Base-by-base conservation (phyloP, 208 protist species). In the Leptomonas pyrrhocoris region DNA sequence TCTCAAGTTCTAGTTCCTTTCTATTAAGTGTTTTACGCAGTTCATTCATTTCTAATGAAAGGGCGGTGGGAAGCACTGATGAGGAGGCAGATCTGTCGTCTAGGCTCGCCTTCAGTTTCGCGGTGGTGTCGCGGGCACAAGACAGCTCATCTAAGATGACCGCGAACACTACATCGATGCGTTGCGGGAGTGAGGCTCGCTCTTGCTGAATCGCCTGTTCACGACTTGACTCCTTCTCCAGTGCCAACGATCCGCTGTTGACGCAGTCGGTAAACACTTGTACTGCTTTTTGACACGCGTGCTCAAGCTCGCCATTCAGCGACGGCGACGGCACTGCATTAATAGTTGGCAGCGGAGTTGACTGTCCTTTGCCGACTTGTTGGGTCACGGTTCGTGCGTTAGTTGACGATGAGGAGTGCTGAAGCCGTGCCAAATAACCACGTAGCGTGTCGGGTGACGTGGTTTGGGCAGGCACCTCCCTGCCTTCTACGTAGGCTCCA, bases 1-100 rank as follows among this genome's bases (percentile, higher is more conserved):
- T 43, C 34, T 73, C 73, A 43, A 79, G 25, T 50, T 78, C 77
- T 19, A 80, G 18, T 30, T 69, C 59, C 51, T 62, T 77, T 28
- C 42, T 12, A 31, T 74, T 78, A 0, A 79, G 36, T n/a, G 34
- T 7, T n/a, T 40, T 65, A 19, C 54, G 55, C 13, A 85, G 27
- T 30, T 53, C 51, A 30, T 36, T 59, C 42, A 78, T 28, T 45
- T 79, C 53, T 38, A 46, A 30, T 0, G 45, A 31, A 16, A 50
- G 11, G 9, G 7, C 36, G 0, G 36, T 6, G 9, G 57, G 25
- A 11, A 15, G 27, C 9, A 56, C 21, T 5, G 46, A 3, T 2
- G 45, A 27, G 2, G 45, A 40, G 30, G 43, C 36, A 1, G 51
- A 27, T 1, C 46, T 28, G 2, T 55, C 25, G 6, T 54, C 30